Evolutionary conservation across 345 rosid genomes (phyloP).

Genomic region (Kandelia obovata): DNA sequence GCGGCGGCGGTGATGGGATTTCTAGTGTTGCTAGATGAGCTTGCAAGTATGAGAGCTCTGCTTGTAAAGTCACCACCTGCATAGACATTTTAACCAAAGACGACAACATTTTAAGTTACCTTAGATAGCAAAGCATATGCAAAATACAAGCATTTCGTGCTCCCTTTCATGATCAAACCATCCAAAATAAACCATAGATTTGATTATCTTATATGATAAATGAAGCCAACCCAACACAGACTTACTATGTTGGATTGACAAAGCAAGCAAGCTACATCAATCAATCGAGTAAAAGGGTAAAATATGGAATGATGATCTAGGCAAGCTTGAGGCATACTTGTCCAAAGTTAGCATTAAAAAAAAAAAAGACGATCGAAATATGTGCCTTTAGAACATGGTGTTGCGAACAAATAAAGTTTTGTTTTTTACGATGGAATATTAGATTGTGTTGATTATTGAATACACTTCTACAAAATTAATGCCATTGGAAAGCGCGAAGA

Average conservation of each 20-base stretch:
- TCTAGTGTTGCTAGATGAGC: conserved; percentile 26
- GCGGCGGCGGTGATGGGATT: conserved; percentile 24
- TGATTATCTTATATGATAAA: not conserved
- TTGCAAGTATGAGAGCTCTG: conserved; percentile 28
- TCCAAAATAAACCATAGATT: not conserved
- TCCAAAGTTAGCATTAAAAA: conserved; percentile 17
- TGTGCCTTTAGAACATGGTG: conserved; percentile 45
- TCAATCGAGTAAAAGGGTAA: not conserved
- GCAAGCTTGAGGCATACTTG: conserved; percentile 10
- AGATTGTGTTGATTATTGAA: not conserved
- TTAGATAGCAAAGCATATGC: not conserved
- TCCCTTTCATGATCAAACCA: not conserved
- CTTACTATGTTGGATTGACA: not conserved
- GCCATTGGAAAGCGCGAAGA: conserved; percentile 2
- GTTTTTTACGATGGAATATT: conserved; percentile 13
- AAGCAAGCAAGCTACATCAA: not conserved
- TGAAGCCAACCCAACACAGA: conserved; percentile 9
- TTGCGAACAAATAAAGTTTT: conserved; percentile 42
- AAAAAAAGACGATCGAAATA: conserved; percentile 31
- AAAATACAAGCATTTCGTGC: not conserved
- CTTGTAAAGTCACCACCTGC: conserved; percentile 33
- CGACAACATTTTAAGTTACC: not conserved
- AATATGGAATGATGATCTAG: conserved; percentile 1
- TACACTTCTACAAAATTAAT: conserved; percentile 12
- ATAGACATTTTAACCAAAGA: not conserved